Evolutionary conservation across 306 rosid species (phyloP), one percentile per base, ranked within the genome.

Genomic region (Castanopsis chinensis): DNA sequence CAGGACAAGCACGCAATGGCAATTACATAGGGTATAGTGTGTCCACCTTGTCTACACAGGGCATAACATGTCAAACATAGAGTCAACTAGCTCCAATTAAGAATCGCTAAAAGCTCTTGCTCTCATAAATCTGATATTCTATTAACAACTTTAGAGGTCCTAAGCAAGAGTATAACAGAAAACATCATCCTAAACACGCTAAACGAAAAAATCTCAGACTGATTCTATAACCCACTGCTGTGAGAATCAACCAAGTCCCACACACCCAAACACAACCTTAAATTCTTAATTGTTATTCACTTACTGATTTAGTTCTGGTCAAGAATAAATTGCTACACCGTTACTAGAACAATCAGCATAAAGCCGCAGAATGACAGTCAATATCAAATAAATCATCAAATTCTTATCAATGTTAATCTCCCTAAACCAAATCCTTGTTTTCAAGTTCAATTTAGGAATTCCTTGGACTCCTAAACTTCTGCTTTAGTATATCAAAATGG

Each of bases 381-480:
- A 63, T 63, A 14, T 30, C 41, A 63, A 14, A 30, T 30, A 30
- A 27, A 63, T 63, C 28, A 30, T 63, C 69, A 76, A 78, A 74
- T 56, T 30, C 61, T 6, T 60, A 65, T 49, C 49, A 83, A 59
- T 30, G 54, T n/a, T 6, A 75, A 63, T 61, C 45, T 54, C 68
- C 69, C 33, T 61, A 45, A 60, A 57, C 69, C 43, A 14, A 69
- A 56, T 61, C 67, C 68, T 12, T 69, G 8, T 21, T 43, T 41
- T 52, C 35, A 28, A 20, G 56, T 7, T 37, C 45, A 37, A 37
- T 35, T 15, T 56, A 43, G 35, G 25, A 43, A 73, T 54, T 60
- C 75, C 79, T 72, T 72, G 56, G 79, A 76, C 27, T 55, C 86
- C 84, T 41, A 43, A 49, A 73, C 51, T 65, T 80, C 64, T 58